Conservation (phyloP, 306 rosid genomes). For the Cicer pinnatifidum region DNA sequence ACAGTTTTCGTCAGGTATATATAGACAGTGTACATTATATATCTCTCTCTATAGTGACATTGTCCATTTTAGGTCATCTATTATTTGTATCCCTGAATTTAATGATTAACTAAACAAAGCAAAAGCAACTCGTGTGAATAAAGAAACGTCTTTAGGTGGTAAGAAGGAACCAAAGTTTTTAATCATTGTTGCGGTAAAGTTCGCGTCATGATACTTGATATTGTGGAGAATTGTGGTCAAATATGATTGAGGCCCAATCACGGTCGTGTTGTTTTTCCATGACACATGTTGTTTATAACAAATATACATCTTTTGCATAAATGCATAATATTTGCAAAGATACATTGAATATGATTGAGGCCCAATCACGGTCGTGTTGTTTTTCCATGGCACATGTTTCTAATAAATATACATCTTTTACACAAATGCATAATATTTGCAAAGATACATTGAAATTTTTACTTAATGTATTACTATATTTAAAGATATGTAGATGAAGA, state of each 20-base stretch:
- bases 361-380: neutral
- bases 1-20: constrained; percentile 86
- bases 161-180: neutral
- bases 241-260: neutral
- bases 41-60: neutral
- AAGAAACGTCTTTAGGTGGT: constrained; percentile 3
- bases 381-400: too few species aligned
- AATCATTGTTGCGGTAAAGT: neutral
- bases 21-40: neutral
- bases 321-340: neutral
- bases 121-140: neutral
- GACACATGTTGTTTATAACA: neutral
- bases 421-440: neutral
- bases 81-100: neutral
- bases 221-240: neutral
- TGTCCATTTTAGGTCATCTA: constrained; percentile 8
- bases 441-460: neutral
- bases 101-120: neutral
- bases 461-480: neutral
- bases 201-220: neutral
- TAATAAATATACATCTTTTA: neutral
- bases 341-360: neutral
- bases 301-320: neutral
- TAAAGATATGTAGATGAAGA: neutral
- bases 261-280: neutral